Conservation (phyloP, 805 yeast species). For the Kuraishia ogatae region DNA sequence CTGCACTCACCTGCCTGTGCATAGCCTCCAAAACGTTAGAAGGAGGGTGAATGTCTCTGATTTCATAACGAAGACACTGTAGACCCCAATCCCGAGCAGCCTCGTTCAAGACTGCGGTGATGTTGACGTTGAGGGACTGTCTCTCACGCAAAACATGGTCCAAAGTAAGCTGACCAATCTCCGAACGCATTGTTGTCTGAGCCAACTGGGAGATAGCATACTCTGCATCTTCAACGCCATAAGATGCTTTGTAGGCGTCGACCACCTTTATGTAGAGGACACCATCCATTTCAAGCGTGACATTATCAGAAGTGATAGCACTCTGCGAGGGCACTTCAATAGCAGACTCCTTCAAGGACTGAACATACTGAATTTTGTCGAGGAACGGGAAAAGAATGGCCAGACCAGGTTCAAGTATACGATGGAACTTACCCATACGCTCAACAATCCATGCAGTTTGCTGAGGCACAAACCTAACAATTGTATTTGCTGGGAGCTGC, state of each 20-base stretch:
- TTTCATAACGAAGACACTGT: conserved; percentile 74
- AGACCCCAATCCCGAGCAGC: conserved; percentile 87
- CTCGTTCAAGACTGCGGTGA: conserved; percentile 72
- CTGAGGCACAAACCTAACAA: conserved; percentile 76
- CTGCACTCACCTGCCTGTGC: conserved; percentile 88
- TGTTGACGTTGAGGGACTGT: conserved; percentile 61
- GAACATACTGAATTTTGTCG: conserved; percentile 74
- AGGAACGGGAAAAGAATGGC: conserved; percentile 65
- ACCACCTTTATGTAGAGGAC: conserved; percentile 68
- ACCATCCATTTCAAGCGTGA: conserved; percentile 78
- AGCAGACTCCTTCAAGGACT: conserved; percentile 77
- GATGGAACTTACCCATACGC: conserved; percentile 79
- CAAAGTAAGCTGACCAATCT: conserved; percentile 74
- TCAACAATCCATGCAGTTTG: conserved; percentile 90
- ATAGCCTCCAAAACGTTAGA: conserved; percentile 77
- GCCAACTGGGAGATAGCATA: conserved; percentile 82
- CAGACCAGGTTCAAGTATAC: conserved; percentile 65
- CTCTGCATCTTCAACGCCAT: conserved; percentile 83
- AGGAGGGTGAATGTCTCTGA: conserved; percentile 85
- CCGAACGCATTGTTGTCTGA: conserved; percentile 86
- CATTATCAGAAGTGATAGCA: conserved; percentile 83
- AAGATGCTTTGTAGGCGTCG: conserved; percentile 79
- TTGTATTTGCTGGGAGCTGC: conserved; percentile 65
- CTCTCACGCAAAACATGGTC: conserved; percentile 76
- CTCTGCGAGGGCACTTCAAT: conserved; percentile 77